Evolutionary conservation across 257 asterid genomes (phyloP).

Genomic region (Osmanthus fragrans): DNA sequence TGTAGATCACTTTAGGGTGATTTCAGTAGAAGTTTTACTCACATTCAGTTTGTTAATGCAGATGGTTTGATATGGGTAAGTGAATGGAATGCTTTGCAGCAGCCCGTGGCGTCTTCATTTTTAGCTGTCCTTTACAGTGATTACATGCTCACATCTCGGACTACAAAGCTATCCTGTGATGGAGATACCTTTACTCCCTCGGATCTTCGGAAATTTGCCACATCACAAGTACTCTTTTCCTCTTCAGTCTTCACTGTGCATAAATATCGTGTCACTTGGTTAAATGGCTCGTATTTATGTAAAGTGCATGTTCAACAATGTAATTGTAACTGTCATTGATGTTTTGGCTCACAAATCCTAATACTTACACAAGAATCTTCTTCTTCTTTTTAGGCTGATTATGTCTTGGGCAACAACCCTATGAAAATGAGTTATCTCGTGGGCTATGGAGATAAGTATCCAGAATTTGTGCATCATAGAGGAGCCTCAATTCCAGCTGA

Average conservation of each 20-base stretch:
- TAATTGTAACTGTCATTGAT: neutral
- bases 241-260: slow-evolving; percentile 3
- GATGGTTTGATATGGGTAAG: slow-evolving; percentile 86
- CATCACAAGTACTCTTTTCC: slow-evolving; percentile 57
- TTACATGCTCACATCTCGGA: slow-evolving; percentile 73
- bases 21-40: slow-evolving; percentile 8
- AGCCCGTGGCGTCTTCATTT: slow-evolving; percentile 84
- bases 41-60: slow-evolving; percentile 33
- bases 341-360: neutral
- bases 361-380: neutral
- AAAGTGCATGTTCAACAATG: neutral
- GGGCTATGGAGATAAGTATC: slow-evolving; percentile 78
- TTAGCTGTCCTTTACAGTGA: slow-evolving; percentile 72
- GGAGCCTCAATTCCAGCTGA: slow-evolving; percentile 84
- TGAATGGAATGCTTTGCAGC: slow-evolving; percentile 88
- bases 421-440: slow-evolving; percentile 76
- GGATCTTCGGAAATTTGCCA: slow-evolving; percentile 68
- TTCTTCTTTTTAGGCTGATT: slow-evolving; percentile 53
- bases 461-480: slow-evolving; percentile 83
- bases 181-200: slow-evolving; percentile 48
- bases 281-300: neutral
- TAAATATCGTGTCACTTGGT: neutral
- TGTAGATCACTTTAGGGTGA: too few species aligned
- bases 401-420: slow-evolving; percentile 77
- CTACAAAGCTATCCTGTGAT: slow-evolving; percentile 53